Evolutionary conservation across 176 grass and related monocot genomes (phyloP), one percentile per base, ranked within the genome.

Genomic region (Guadua angustifolia): DNA sequence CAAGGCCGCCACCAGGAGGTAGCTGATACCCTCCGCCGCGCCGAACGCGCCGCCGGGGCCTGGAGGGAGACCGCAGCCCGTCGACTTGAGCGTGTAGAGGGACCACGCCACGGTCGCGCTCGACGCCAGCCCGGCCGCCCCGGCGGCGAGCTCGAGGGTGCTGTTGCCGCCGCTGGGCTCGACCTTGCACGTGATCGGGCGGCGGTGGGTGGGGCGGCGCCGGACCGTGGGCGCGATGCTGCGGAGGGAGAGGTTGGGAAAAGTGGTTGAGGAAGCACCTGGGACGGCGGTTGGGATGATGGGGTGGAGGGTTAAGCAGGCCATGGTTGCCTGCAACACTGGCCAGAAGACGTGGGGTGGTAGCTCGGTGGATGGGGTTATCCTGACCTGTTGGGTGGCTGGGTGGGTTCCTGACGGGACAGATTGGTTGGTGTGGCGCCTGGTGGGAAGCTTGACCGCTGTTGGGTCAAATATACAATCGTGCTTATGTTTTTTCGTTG

Each of bases 11-110:
- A 95, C 76, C 19, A 82, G 84, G 61, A 98, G 90, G 75, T 98
- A 98, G 87, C 91, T 95, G 33, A 95, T 77, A 3, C 92, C 95
- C 75, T 98, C 95, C 69, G 86, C 85, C 19, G 92, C 92, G 45
- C 92, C 92, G 14, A 98, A 75, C 25, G 87, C 64, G 15, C 95
- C 88, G 6, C 88, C 90, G 10, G 95, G 93, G 24, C 92, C 91
- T 4, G 95, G 91, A 0, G 93, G 93, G 0, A 95, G 90, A 5
- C 91, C 91, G 53, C 95, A 95, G 0, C 92, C 95, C 68, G 95
- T 93, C 51, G 92, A 74, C 47, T 90, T 91, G 2, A 95, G 87
- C 14, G 87, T 85, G 84, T 95, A 93, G 35, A 98, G 92, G 9
- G 92, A 98, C 71, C 82, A 88, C 51, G 86, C 95, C 15, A 98